Conservation (phyloP, 768 basidiomycete genomes). For the Mycena venus region DNA sequence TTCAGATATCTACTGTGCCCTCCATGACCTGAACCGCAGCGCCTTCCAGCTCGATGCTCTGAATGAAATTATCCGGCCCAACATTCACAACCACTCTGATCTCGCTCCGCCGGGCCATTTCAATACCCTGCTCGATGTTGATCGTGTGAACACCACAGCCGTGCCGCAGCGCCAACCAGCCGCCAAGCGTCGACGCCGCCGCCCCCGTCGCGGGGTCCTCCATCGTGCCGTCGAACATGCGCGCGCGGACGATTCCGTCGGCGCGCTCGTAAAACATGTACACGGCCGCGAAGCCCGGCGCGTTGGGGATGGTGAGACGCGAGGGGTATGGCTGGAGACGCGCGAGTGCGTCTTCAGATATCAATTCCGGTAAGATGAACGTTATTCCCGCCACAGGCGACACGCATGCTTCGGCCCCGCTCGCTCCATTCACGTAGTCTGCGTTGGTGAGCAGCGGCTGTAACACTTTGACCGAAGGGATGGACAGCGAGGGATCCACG, state of each 20-base stretch:
- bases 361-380: slow-evolving; percentile 53
- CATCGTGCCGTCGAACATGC: slow-evolving; percentile 56
- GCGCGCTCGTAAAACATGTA: slow-evolving; percentile 52
- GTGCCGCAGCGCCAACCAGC: slow-evolving; percentile 52
- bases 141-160: slow-evolving; percentile 53
- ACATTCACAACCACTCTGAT: slow-evolving; percentile 55
- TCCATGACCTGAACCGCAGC: slow-evolving; percentile 57
- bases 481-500: slow-evolving; percentile 45
- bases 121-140: slow-evolving; percentile 58
- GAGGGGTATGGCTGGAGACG: slow-evolving; percentile 45
- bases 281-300: slow-evolving; percentile 45
- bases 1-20: slow-evolving; percentile 35
- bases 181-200: slow-evolving; percentile 58
- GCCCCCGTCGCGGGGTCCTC: slow-evolving; percentile 65
- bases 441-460: slow-evolving; percentile 44
- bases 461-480: slow-evolving; percentile 42
- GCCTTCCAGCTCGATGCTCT: slow-evolving; percentile 53
- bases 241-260: slow-evolving; percentile 52
- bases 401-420: slow-evolving; percentile 51
- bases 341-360: slow-evolving; percentile 53
- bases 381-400: slow-evolving; percentile 65
- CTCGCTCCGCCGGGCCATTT: slow-evolving; percentile 60
- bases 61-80: slow-evolving; percentile 45
- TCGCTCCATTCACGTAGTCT: slow-evolving; percentile 53
- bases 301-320: slow-evolving; percentile 39